Evolutionary conservation across 495 filamentous ascomycete genomes (phyloP), one percentile per base, ranked within the genome.

Genomic region (Daldinia loculata): DNA sequence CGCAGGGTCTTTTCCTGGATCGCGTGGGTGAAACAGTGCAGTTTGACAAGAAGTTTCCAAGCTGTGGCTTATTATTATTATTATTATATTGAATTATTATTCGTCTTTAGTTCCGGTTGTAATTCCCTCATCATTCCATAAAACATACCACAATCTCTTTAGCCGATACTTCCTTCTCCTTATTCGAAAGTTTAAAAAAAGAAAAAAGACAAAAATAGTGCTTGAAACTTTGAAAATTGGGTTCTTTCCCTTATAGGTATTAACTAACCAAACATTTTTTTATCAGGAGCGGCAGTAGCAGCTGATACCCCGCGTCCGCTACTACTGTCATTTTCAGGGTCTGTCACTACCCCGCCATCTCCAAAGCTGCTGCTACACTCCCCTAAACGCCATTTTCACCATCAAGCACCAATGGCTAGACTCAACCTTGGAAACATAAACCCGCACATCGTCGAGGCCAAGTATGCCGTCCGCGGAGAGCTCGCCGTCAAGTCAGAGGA

Each of bases 381-480:
- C 56, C 43, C 58, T 30, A 67, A 41, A 38, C 70, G 73, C 27
- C 56, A 53, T 48, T 63, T 72, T 61, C 69, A 76, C 66, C 70
- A 90, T 57, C 78, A 84, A 64, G 83, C 86, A 14, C 62, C 83
- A 12, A 82, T 82, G 69, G 84, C 84, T 66, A 87, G 91, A 48
- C 85, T 99, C 65, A 92, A 86, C 77, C 81, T 93, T 68, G 84
- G 91, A 80, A 97, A 97, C 83, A 97, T 98, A 85, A 98, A 98
- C 81, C 92, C 87, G 9, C 85, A 94, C 77, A 87, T 98, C 67
- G 86, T 86, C 76, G 86, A 87, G 39, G 95, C 95, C 72, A 90
- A 97, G 81, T 99, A 99, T 83, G 95, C 96, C 70, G 95, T 99
- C 59, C 93, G 96, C 72, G 95, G 95, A 75, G 95, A 97, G 79